Conservation (phyloP, 768 basidiomycete species). For the Russula brevipes region DNA sequence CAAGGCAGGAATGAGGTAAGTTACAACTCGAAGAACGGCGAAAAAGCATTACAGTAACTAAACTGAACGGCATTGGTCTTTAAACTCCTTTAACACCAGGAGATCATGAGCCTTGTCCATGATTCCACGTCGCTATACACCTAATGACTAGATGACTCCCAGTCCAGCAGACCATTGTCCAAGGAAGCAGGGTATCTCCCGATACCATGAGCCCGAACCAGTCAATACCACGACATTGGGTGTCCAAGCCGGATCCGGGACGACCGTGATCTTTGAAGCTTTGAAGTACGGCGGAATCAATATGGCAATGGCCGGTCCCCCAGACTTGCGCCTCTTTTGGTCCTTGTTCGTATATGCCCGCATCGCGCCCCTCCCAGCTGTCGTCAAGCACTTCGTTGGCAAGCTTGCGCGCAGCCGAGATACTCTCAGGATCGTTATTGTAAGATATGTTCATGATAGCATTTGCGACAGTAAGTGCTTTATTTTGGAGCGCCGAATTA, state of each 20-base stretch:
- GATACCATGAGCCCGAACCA: neutral
- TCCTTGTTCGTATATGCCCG: slow-evolving; percentile 64
- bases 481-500: slow-evolving; percentile 77
- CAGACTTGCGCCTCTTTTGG: slow-evolving; percentile 55
- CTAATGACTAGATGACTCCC: neutral
- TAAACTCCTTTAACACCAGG: neutral
- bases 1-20: no score
- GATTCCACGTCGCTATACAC: neutral
- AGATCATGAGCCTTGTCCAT: neutral
- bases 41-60: no score
- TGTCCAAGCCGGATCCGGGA: neutral
- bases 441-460: slow-evolving; percentile 89
- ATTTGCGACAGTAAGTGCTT: slow-evolving; percentile 67
- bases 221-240: neutral
- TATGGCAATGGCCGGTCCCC: slow-evolving; percentile 81
- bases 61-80: neutral
- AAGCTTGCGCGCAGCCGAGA: slow-evolving; percentile 59
- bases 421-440: slow-evolving; percentile 49
- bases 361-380: slow-evolving; percentile 75
- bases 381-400: slow-evolving; percentile 81
- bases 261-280: neutral
- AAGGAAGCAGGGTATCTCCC: neutral
- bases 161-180: neutral
- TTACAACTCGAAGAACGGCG: no score
- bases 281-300: slow-evolving; percentile 83